Evolutionary conservation across 2,329 filamentous ascomycete genomes (phyloP).

Genomic region (Pseudodiploospora longispora): DNA sequence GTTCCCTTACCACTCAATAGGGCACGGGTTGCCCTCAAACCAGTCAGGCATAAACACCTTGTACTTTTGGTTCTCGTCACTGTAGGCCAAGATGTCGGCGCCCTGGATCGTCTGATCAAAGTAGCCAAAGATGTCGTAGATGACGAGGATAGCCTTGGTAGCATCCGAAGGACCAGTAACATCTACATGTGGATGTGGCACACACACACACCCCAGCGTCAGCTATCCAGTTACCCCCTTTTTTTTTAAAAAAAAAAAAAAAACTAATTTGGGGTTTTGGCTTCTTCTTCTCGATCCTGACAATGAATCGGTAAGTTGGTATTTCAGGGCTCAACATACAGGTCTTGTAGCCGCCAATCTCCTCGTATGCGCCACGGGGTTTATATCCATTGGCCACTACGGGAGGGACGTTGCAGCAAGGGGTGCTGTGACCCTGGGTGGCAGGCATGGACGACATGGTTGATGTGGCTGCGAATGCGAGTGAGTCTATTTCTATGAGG

Average conservation of each 20-base stretch:
- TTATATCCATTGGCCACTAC: slow-evolving; percentile 48
- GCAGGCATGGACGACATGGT: slow-evolving; percentile 44
- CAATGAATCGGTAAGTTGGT: no score
- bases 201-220: neutral
- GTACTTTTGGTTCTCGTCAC: slow-evolving; percentile 57
- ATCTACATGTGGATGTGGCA: slow-evolving; percentile 22
- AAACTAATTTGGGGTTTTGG: neutral
- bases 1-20: slow-evolving; percentile 38
- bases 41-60: slow-evolving; percentile 88
- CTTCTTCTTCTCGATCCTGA: no score
- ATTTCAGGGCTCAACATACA: slow-evolving; percentile 21
- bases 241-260: neutral
- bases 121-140: slow-evolving; percentile 65
- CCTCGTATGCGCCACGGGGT: slow-evolving; percentile 47
- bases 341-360: slow-evolving; percentile 47
- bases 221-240: neutral
- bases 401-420: slow-evolving; percentile 52
- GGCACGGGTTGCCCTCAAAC: slow-evolving; percentile 66
- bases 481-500: no score
- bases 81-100: slow-evolving; percentile 55
- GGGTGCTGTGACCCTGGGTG: slow-evolving; percentile 44
- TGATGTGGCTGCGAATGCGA: slow-evolving; percentile 3
- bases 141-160: slow-evolving; percentile 51
- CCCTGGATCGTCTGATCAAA: slow-evolving; percentile 63
- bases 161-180: slow-evolving; percentile 39